Conservation (phyloP, 2,329 filamentous ascomycete species). For the Thelonectria discophora region DNA sequence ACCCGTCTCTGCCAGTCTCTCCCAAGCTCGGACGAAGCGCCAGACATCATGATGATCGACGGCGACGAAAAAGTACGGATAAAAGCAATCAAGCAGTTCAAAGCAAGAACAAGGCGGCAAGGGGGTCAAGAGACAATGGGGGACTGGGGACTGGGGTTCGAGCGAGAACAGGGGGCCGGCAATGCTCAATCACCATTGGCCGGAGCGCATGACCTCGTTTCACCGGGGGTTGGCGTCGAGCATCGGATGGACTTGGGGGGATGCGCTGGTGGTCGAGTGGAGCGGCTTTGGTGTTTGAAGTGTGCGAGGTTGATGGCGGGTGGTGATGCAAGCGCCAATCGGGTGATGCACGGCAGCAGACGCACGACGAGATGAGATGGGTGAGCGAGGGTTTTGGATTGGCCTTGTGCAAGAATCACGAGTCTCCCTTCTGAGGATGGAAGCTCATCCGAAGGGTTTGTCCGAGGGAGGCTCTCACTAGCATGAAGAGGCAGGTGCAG, state of each 20-base stretch:
- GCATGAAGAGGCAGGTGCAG: too few relatives aligned
- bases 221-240: conserved; percentile 11
- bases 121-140: too few relatives aligned
- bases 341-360: neutral
- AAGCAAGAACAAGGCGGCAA: neutral
- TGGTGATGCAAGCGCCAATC: conserved; percentile 4
- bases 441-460: too few relatives aligned
- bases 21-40: conserved; percentile 22
- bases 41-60: conserved; percentile 32
- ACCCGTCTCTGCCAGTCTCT: conserved; percentile 21
- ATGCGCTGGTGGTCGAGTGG: conserved; percentile 1
- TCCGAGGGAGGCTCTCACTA: too few relatives aligned
- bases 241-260: conserved; percentile 17
- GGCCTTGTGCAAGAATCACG: too few relatives aligned
- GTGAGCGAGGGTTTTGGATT: neutral
- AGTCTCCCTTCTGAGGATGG: too few relatives aligned
- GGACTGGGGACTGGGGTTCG: too few relatives aligned
- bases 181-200: conserved; percentile 33
- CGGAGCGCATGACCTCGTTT: conserved; percentile 14
- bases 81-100: neutral
- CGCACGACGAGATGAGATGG: neutral
- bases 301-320: conserved; percentile 23
- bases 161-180: conserved; percentile 13
- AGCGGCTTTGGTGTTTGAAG: conserved; percentile 12
- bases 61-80: neutral